Conservation (phyloP, 2,329 filamentous ascomycete genomes). For the Alternaria tenuissima region DNA sequence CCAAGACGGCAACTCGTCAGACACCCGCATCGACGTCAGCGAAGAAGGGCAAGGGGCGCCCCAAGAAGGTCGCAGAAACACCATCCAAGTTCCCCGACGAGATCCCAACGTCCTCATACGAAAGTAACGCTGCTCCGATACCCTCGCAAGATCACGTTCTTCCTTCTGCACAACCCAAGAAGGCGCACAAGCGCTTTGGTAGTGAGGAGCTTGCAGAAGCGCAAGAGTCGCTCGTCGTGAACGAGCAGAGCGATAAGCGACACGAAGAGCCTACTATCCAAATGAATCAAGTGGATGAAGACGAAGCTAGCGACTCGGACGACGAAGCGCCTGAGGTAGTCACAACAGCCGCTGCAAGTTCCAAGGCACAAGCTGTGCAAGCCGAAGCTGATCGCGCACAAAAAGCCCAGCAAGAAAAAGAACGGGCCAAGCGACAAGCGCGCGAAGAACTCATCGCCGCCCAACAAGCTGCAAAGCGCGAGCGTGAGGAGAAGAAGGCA, state of each 20-base stretch:
- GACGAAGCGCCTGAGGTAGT: slow-evolving; percentile 52
- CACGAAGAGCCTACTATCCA: slow-evolving; percentile 15
- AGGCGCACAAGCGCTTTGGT: slow-evolving; percentile 44
- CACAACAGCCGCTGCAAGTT: slow-evolving; percentile 41
- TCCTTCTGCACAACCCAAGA: slow-evolving; percentile 23
- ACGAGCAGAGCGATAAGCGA: slow-evolving; percentile 24
- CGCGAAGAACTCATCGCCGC: slow-evolving; percentile 43
- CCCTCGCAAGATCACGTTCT: slow-evolving; percentile 24
- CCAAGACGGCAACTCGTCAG: slow-evolving; percentile 14
- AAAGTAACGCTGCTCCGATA: slow-evolving; percentile 34
- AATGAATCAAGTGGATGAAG: slow-evolving; percentile 26
- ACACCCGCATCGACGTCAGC: slow-evolving; percentile 26
- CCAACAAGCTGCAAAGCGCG: slow-evolving; percentile 45
- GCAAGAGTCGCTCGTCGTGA: slow-evolving; percentile 8
- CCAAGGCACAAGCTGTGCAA: slow-evolving; percentile 37
- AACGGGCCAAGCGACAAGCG: slow-evolving; percentile 37
- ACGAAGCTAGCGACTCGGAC: slow-evolving; percentile 45
- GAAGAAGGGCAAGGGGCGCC: slow-evolving; percentile 27
- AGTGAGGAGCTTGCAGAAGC: slow-evolving; percentile 43
- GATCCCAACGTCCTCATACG: slow-evolving; percentile 39
- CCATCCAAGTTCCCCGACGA: slow-evolving; percentile 28
- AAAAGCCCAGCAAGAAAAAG: slow-evolving; percentile 39
- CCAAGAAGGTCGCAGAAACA: slow-evolving; percentile 19
- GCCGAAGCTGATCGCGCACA: slow-evolving; percentile 42
- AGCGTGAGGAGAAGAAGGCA: slow-evolving; percentile 41